phyloP scores from a whole-genome alignment of 352 stramenopile genomes.

The Blastocystis hominis region DNA sequence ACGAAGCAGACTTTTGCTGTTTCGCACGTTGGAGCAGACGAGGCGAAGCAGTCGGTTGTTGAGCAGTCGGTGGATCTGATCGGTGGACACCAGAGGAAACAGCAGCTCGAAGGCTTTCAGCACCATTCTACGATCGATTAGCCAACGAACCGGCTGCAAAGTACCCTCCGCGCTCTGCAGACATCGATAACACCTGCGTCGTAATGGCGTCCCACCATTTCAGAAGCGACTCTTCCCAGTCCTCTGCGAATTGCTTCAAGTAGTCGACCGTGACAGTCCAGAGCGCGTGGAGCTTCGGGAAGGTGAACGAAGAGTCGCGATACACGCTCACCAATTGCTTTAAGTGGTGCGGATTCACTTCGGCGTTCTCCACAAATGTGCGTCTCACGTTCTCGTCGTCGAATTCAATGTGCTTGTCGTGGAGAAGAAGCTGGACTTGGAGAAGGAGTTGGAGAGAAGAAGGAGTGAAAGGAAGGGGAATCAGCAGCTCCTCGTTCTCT shows the following conservation, averaged over 20 bases:
- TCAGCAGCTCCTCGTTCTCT: constrained; percentile 14
- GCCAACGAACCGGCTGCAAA: not conserved
- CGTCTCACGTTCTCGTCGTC: not conserved
- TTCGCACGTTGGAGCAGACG: not conserved
- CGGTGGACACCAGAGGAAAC: not conserved
- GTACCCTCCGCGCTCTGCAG: not conserved
- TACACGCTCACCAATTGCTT: not conserved
- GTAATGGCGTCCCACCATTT: constrained; percentile 14
- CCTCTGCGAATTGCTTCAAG: not conserved
- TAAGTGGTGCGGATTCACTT: not conserved
- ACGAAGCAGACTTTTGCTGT: not conserved
- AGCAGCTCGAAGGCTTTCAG: constrained; percentile 1
- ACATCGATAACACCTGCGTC: not conserved
- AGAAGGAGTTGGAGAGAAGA: not conserved
- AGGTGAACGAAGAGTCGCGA: not conserved
- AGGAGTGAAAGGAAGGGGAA: not conserved
- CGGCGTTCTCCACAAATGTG: not conserved
- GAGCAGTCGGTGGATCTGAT: not conserved
- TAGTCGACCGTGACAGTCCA: not conserved
- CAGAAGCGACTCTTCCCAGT: not conserved
- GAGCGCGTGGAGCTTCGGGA: constrained; percentile 22
- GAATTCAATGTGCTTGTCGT: not conserved
- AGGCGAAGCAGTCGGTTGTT: not conserved
- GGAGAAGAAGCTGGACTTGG: not conserved
- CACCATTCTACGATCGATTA: not conserved